Evolutionary conservation across 352 stramenopile genomes (phyloP).

Genomic region (Phytophthora pseudosyringae): DNA sequence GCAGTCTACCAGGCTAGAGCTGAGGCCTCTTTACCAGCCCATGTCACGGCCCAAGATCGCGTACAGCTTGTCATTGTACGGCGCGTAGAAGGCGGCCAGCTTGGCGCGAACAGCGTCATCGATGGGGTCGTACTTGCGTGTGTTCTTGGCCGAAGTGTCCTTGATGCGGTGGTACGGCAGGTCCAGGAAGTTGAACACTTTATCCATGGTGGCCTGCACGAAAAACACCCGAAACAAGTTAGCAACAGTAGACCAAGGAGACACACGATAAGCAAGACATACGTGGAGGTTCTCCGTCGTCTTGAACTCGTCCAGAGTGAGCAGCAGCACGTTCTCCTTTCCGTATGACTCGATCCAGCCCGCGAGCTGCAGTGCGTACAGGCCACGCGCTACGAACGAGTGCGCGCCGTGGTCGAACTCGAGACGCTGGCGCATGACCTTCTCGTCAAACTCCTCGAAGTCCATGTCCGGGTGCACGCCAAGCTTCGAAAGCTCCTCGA

Average conservation of each 20-base stretch:
- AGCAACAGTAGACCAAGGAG: slow-evolving; percentile 2
- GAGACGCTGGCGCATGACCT: slow-evolving; percentile 55
- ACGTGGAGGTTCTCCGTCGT: slow-evolving; percentile 64
- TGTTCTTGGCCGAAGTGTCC: slow-evolving; percentile 88
- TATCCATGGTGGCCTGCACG: slow-evolving; percentile 71
- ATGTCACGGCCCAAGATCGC: slow-evolving; percentile 66
- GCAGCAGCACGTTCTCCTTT: slow-evolving; percentile 90
- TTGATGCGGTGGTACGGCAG: slow-evolving; percentile 84
- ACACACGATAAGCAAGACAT: slow-evolving; percentile 27
- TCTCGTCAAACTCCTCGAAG: slow-evolving; percentile 72
- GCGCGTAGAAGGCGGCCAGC: slow-evolving; percentile 78
- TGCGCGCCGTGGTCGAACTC: slow-evolving; percentile 75
- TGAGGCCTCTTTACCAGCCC: slow-evolving; percentile 48
- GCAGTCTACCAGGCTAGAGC: slow-evolving; percentile 14
- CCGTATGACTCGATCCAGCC: slow-evolving; percentile 93
- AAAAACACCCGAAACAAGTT: slow-evolving; percentile 17
- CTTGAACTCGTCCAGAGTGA: slow-evolving; percentile 96
- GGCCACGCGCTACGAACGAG: slow-evolving; percentile 84
- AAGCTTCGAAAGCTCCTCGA: slow-evolving; percentile 61
- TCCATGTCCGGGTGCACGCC: slow-evolving; percentile 80
- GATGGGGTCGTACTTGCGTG: slow-evolving; percentile 85
- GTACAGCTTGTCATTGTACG: slow-evolving; percentile 86
- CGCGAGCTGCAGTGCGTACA: slow-evolving; percentile 95
- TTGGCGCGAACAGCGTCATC: slow-evolving; percentile 54
- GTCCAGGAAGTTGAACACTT: slow-evolving; percentile 87